phyloP scores from a whole-genome alignment of 1,284 basidiomycete genomes.

The Wolfiporia cocos region DNA sequence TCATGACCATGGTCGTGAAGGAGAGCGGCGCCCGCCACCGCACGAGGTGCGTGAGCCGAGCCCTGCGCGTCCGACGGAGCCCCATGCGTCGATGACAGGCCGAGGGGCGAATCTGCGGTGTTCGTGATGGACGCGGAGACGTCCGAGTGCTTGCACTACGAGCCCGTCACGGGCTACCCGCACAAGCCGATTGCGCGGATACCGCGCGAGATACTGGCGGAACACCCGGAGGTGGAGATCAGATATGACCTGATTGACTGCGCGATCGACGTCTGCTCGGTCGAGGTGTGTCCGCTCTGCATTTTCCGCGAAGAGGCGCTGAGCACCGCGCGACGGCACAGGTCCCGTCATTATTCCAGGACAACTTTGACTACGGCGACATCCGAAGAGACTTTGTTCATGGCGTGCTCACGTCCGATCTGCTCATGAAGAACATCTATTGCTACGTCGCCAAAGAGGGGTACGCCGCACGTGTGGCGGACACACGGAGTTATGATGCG shows the following conservation, averaged over 20 bases:
- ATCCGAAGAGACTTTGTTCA: conserved; percentile 92
- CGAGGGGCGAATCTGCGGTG: conserved; percentile 63
- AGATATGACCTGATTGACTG: conserved; percentile 87
- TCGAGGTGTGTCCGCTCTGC: conserved; percentile 47
- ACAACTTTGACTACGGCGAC: conserved; percentile 98
- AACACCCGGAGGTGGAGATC: conserved; percentile 74
- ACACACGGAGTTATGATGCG: conserved; percentile 86
- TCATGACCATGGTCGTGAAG: conserved; percentile 95
- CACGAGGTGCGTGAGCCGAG: conserved; percentile 63
- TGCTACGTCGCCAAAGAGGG: conserved; percentile 83
- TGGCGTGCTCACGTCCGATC: conserved; percentile 93
- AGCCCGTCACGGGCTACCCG: conserved; percentile 63
- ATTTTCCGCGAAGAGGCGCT: background rate
- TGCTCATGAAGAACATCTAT: conserved; percentile 93
- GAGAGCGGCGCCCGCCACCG: conserved; percentile 67
- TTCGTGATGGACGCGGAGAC: conserved; percentile 74
- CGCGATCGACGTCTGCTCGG: conserved; percentile 89
- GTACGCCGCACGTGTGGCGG: conserved; percentile 85
- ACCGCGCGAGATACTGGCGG: conserved; percentile 63
- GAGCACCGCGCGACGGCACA: conserved; percentile 22
- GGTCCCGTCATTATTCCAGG: conserved; percentile 96
- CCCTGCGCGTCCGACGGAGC: too few relatives aligned
- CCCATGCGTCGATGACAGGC: conserved; percentile 34
- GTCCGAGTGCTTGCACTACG: conserved; percentile 75
- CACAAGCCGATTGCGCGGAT: conserved; percentile 51